A percentile compares a stretch with the other conserved stretches of the same genome.
phyloP scores from a whole-genome alignment of 2,329 filamentous ascomycete species.

The Colletotrichum kahawae region DNA sequence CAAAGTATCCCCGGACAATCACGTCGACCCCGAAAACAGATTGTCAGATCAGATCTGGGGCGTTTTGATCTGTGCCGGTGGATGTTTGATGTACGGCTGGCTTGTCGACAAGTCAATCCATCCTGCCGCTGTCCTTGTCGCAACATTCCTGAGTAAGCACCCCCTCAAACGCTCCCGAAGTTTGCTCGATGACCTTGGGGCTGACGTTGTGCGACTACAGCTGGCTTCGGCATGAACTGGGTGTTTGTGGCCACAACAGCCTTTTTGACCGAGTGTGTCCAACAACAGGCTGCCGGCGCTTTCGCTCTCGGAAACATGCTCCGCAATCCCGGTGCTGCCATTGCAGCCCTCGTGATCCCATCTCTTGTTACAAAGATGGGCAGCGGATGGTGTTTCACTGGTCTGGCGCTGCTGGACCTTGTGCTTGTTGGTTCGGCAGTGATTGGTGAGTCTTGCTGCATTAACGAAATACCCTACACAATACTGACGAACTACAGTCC shows the following conservation, averaged over 20 bases:
- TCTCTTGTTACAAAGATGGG: conserved; percentile 37
- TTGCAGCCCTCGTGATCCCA: conserved; percentile 40
- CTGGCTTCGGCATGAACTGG: conserved; percentile 42
- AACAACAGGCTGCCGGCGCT: conserved; percentile 41
- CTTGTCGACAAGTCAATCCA: conserved; percentile 34
- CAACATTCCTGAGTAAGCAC: conserved; percentile 33
- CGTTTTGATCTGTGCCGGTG: conserved; percentile 39
- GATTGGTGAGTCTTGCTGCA: conserved; percentile 16
- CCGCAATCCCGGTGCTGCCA: conserved; percentile 42
- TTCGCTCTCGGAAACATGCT: conserved; percentile 45
- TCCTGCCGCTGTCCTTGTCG: conserved; percentile 31
- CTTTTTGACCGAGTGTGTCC: conserved; percentile 44
- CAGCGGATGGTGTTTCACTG: conserved; percentile 44
- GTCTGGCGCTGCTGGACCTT: conserved; percentile 36
- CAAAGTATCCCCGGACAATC: conserved; percentile 12
- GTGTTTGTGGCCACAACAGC: conserved; percentile 46
- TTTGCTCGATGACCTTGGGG: neutral
- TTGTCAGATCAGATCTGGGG: conserved; percentile 44
- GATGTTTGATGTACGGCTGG: conserved; percentile 46
- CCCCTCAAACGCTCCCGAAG: neutral
- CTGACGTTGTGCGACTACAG: conserved; percentile 22
- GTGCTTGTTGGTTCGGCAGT: conserved; percentile 28
- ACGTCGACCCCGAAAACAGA: conserved; percentile 40
- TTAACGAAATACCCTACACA: too few species aligned
- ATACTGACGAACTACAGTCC: neutral